Percentiles rank a stretch among this genome's conserved stretches.
These are phyloP conservation scores for Cardamine chenopodiifolia DNA, from an alignment of 345 rosid genomes.

Conservation along the genomic window DNA sequence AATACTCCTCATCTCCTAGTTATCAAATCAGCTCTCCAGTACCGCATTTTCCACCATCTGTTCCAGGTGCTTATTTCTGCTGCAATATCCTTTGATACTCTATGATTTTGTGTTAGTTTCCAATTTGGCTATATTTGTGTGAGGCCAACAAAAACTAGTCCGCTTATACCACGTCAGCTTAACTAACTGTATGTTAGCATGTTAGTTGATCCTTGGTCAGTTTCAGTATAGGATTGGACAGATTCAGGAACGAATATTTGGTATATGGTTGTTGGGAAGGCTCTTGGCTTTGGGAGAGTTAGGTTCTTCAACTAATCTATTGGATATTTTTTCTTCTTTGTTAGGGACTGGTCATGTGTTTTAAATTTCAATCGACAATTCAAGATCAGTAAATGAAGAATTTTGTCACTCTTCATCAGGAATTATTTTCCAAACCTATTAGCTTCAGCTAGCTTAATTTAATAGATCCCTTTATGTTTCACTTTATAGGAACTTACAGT, in stretches of 20 bases:
- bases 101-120: background rate
- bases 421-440: background rate
- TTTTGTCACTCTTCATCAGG: background rate
- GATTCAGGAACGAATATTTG: background rate
- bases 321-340: background rate
- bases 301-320: background rate
- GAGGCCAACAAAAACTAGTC: slow-evolving; percentile 1
- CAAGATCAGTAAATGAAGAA: background rate
- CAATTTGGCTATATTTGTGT: slow-evolving; percentile 1
- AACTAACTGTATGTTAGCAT: slow-evolving; percentile 6
- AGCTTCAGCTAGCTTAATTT: slow-evolving; percentile 16
- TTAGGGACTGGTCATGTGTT: background rate
- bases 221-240: background rate
- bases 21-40: slow-evolving; percentile 30
- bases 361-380: background rate
- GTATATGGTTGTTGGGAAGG: background rate
- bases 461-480: background rate
- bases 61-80: slow-evolving; percentile 41
- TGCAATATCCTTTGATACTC: background rate
- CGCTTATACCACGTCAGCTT: background rate
- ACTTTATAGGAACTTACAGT: background rate
- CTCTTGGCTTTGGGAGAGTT: slow-evolving; percentile 1
- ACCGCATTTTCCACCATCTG: slow-evolving; percentile 37
- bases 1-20: slow-evolving; percentile 39
- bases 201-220: slow-evolving; percentile 9